Conservation (phyloP, 768 basidiomycete genomes). For the Phallus indusiatus region DNA sequence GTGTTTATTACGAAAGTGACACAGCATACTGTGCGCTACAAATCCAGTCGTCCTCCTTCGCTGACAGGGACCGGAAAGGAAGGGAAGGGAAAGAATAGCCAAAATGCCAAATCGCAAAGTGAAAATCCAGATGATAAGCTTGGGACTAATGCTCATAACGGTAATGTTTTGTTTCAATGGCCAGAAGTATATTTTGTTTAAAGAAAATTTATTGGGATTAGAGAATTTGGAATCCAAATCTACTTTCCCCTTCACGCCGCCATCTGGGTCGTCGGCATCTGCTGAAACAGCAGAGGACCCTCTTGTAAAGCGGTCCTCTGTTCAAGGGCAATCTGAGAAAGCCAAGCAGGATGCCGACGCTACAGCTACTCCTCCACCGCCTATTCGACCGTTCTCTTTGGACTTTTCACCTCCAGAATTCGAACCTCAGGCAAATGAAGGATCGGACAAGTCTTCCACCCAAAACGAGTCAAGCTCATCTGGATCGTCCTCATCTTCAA, state of each 20-base stretch:
- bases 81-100: neutral
- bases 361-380: neutral
- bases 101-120: neutral
- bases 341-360: neutral
- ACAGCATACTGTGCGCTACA: neutral
- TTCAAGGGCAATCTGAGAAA: neutral
- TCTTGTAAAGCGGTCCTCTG: neutral
- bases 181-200: neutral
- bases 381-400: neutral
- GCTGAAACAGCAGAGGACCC: neutral
- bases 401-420: neutral
- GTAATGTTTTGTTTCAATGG: neutral
- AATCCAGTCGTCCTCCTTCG: neutral
- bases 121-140: neutral
- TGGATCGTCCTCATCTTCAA: neutral
- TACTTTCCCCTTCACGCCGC: neutral
- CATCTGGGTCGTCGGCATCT: neutral
- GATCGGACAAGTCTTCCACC: neutral
- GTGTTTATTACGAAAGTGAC: neutral
- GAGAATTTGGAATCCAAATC: neutral
- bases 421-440: neutral
- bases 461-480: neutral
- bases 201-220: no score
- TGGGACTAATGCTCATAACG: neutral
- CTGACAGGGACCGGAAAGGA: neutral